Evolutionary conservation across 768 basidiomycete genomes (phyloP), one percentile per base, ranked within the genome.

Genomic region (Leccinum fibrillosum): DNA sequence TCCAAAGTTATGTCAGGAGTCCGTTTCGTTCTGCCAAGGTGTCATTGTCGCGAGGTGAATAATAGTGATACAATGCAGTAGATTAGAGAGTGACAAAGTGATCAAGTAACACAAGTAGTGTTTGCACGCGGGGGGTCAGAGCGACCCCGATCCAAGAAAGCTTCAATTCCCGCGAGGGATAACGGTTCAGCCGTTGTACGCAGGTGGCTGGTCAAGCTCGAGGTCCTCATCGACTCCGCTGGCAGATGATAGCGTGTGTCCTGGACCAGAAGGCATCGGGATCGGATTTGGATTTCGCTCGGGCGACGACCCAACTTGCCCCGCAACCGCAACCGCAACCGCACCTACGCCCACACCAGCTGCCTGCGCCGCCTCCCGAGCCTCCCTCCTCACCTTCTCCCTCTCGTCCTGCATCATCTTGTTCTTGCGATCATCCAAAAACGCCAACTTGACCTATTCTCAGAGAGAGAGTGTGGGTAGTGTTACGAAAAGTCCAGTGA

Each of bases 391-490:
- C 59, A 82, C 75, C 66, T 73, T 80, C 61, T 92, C 90, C 62
- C 83, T 77, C 64, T 86, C 76, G 58, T 90, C 84, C 8, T 71
- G 72, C 58, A 80, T 53, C 64, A 73, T 69, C 65, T 85, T 86
- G 1, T 75, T 72, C 66, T 78, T 86, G 52, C 92, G 81, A 67
- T 94, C 92, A 49, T 94, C 92, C 65, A 91, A 78, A 68, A 83
- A 92, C 2, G 86, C 86, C 52, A 91, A 72, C 68, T 85, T 89
- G n/a, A 89, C 85, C 91, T 92, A 61, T 2, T 30, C 55, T 17
- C 5, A 30, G 10, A 10, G 17, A 5, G 21, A 30, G 30, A 32
- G 11, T 30, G 28, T 30, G 28, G 11, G 48, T 8, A 32, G 45
- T 0, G 44, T 45, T 44, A 19, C 42, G 42, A 44, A 32, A 42